These are phyloP conservation scores for Pholiota molesta DNA, from an alignment of 768 basidiomycete species.

Conservation along the genomic window DNA sequence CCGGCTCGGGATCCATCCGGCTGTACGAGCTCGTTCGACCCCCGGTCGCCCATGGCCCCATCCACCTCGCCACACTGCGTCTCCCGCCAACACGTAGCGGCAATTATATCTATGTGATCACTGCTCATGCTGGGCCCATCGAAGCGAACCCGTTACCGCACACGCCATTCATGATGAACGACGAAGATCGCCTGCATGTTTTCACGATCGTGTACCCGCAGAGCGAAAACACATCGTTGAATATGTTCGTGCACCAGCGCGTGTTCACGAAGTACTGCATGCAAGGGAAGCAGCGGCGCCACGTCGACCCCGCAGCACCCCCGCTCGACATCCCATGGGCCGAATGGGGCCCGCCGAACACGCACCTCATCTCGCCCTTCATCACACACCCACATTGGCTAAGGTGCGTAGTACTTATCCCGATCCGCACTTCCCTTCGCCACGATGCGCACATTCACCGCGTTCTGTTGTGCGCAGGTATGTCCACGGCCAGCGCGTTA, in stretches of 20 bases:
- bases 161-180: neutral
- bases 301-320: neutral
- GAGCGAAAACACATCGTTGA: too few species aligned
- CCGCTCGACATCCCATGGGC: neutral
- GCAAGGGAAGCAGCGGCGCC: too few species aligned
- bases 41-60: too few species aligned
- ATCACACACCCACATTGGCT: neutral
- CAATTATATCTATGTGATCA: too few species aligned
- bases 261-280: neutral
- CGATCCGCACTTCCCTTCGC: too few species aligned
- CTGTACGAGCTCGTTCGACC: neutral
- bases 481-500: neutral
- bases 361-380: neutral
- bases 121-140: neutral
- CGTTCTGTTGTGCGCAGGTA: neutral
- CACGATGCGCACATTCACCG: too few species aligned
- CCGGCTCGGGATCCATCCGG: neutral
- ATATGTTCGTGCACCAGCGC: neutral
- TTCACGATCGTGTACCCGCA: neutral
- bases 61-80: neutral
- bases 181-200: neutral
- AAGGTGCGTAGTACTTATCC: neutral
- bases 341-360: neutral
- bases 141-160: neutral
- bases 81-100: neutral